Evolutionary conservation across 495 filamentous ascomycete species (phyloP), one percentile per base, ranked within the genome.

Genomic region (Lasiosphaeriaceae sp.): DNA sequence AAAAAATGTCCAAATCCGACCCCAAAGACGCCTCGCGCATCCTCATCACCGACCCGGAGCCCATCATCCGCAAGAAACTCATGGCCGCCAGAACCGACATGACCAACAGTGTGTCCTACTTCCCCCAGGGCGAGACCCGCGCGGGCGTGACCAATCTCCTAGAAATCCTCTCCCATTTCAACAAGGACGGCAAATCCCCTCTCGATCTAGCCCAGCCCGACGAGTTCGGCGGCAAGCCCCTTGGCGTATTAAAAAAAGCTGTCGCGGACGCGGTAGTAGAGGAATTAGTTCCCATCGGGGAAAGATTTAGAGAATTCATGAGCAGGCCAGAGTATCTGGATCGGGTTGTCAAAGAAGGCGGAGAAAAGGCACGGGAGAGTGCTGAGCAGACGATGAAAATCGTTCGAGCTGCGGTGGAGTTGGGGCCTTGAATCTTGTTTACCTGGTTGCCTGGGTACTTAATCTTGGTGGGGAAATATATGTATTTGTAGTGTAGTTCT

Each of bases 1-100:
- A 79, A 22, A 98, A 98, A 63, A 98, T 98, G 94, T 95, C 90
- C 47, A 98, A 98, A 71, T 96, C 91, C 3, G 81, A 90, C 62
- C 56, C 71, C 4, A 80, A 88, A 59, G 71, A 75, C n/a, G 75
- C 74, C 19, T 95, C 90, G 12, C 77, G 89, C 23, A 94, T 98
- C 59, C 74, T 93, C 16, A 80, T 98, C 52, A 92, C 84, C n/a
- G 88, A 96, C 56, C 65, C 75, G 1, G 65, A 78, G 2, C 68
- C 79, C 2, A 69, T 74, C 1, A 90, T 97, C 57, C 58, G 67
- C 3, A 67, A 68, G 43, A 96, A 95, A 68, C 73, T 97, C 60
- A 82, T 70, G 52, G 63, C 70, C 12, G 90, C 94, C 26, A 66
- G 91, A n/a, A 97, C 94, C 20, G 94, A 98, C 66, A 84, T 79